phyloP scores from a whole-genome alignment of 495 filamentous ascomycete genomes.

The Lasiosphaeria ovina region DNA sequence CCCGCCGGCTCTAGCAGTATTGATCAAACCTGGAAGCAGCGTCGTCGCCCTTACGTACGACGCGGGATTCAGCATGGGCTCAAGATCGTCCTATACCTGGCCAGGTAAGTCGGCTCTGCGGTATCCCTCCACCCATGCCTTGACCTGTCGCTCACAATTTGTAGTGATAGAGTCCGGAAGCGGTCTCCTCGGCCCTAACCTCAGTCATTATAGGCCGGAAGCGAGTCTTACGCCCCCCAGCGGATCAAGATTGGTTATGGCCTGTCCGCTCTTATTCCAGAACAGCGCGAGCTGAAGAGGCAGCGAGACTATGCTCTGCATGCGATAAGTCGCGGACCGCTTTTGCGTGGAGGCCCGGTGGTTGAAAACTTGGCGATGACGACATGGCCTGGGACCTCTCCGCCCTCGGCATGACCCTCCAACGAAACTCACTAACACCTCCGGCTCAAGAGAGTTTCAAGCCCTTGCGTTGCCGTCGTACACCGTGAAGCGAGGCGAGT shows the following conservation, averaged over 20 bases:
- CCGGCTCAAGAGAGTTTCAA: too few species aligned
- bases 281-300: constrained; percentile 49
- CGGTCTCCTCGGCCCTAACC: constrained; percentile 40
- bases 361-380: too few species aligned
- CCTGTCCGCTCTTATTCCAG: constrained; percentile 47
- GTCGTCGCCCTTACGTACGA: constrained; percentile 47
- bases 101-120: constrained; percentile 32
- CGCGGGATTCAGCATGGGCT: constrained; percentile 43
- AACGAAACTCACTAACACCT: too few species aligned
- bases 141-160: constrained; percentile 15
- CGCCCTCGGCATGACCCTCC: too few species aligned
- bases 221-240: constrained; percentile 45
- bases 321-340: too few species aligned
- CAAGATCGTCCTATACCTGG: constrained; percentile 44
- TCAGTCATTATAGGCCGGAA: constrained; percentile 39
- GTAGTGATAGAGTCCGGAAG: constrained; percentile 37
- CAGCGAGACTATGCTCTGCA: constrained; percentile 47
- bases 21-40: constrained; percentile 30
- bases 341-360: too few species aligned
- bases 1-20: neutral
- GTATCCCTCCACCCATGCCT: neutral
- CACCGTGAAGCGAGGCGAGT: too few species aligned
- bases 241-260: constrained; percentile 43
- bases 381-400: too few species aligned
- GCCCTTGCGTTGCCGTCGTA: too few species aligned